Base-by-base conservation (phyloP, 306 rosid species). In the Rubus parviflorus region DNA sequence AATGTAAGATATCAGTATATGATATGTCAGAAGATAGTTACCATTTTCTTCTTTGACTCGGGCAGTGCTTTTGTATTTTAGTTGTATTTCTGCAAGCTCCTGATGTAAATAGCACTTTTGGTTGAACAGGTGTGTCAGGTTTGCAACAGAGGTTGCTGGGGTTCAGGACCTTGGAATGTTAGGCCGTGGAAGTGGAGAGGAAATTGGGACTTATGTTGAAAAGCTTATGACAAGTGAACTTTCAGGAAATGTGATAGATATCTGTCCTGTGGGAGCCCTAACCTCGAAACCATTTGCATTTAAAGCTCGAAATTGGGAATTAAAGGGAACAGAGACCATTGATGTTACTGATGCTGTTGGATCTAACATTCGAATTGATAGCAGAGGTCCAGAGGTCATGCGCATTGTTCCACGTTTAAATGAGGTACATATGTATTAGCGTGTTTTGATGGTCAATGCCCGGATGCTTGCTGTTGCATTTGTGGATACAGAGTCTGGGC, bases 151-250 rank as follows among this genome's bases (percentile, higher is more conserved):
- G 91, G 91, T 96, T 87, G 99, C 97, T 48, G 98, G 98, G 75
- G 97, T 95, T 88, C 90, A 92, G 84, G 99, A 95, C 86, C 99
- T 95, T 81, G 96, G 99, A 80, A 92, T 95, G 88, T 85, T 95
- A 84, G 98, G 99, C 78, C 98, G 99, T 83, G 99, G 98, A 67
- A 96, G 99, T 45, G 98, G 99, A 72, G 99, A 96, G 87, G 97
- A 96, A 91, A 96, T 96, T 81, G 99, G 97, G 78, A 96, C 99
- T 8, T 96, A 96, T 25, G 99, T 96, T 60, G 99, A 91, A 83
- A 92, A 92, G 69, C 96, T 96, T 11, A 89, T 96, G 98, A 88
- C 94, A 40, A 96, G 98, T 89, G 99, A 96, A 83, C 99, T 96
- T 71, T 96, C 97, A 20, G 99, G 99, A 79, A 96, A 96, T 87